These are phyloP conservation scores for Lupinus albus DNA, from an alignment of 306 rosid species.

Conservation along the genomic window DNA sequence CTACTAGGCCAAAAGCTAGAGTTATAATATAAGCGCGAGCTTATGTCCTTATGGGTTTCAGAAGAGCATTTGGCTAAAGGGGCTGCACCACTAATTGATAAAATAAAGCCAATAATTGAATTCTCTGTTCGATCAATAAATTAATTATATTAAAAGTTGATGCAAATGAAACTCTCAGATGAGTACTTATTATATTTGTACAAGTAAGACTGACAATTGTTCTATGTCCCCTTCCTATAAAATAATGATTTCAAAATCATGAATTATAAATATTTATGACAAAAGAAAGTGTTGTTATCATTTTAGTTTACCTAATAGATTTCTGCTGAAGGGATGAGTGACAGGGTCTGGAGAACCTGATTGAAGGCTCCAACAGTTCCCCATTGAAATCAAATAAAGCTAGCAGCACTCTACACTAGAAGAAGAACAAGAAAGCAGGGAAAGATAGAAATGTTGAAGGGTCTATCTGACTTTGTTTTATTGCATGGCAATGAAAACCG, in stretches of 20 bases:
- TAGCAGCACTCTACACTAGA: slow-evolving; percentile 7
- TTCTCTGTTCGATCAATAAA: slow-evolving; percentile 22
- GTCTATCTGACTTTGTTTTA: slow-evolving; percentile 23
- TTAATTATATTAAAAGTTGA: slow-evolving; percentile 21
- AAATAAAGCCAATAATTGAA: not conserved
- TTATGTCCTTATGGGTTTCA: no score
- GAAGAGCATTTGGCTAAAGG: no score
- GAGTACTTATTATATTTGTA: not conserved
- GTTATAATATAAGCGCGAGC: no score
- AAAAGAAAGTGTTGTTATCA: not conserved
- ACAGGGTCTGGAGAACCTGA: slow-evolving; percentile 18
- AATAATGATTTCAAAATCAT: slow-evolving; percentile 18
- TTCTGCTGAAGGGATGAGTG: not conserved
- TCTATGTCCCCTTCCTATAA: not conserved
- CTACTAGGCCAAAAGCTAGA: no score
- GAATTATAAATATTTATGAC: slow-evolving; percentile 5
- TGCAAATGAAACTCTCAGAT: slow-evolving; percentile 24
- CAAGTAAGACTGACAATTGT: slow-evolving; percentile 12
- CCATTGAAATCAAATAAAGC: slow-evolving; percentile 35
- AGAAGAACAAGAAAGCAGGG: slow-evolving; percentile 27
- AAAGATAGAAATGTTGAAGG: slow-evolving; percentile 4
- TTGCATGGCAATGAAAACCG: slow-evolving; percentile 8
- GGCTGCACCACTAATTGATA: no score
- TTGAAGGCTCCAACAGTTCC: slow-evolving; percentile 44
- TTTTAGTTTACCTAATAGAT: slow-evolving; percentile 39